These are phyloP conservation scores for Hirschfeldia incana DNA, from an alignment of 345 rosid genomes.

Conservation along the genomic window DNA sequence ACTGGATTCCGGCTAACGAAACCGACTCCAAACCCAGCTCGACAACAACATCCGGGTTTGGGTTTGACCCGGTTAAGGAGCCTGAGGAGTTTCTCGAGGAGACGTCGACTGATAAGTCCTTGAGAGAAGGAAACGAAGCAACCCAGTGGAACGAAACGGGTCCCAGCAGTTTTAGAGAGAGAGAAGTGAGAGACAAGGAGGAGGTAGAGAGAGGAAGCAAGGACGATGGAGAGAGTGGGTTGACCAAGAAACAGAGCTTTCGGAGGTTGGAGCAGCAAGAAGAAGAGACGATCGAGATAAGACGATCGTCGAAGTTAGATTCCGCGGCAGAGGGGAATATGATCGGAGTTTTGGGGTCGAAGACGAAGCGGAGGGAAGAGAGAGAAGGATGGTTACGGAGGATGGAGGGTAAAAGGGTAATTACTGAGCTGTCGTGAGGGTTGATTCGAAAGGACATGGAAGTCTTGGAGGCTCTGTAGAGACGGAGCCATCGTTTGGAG, in stretches of 20 bases:
- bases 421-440: constrained; percentile 30
- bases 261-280: constrained; percentile 51
- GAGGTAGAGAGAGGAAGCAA: constrained; percentile 51
- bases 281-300: constrained; percentile 49
- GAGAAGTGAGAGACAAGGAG: constrained; percentile 57
- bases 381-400: constrained; percentile 58
- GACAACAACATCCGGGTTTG: constrained; percentile 45
- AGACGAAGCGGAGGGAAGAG: constrained; percentile 45
- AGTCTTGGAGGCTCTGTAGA: constrained; percentile 66
- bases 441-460: constrained; percentile 62
- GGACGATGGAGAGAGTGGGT: constrained; percentile 55
- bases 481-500: constrained; percentile 88
- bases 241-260: constrained; percentile 53
- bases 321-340: not conserved
- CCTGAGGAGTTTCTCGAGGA: constrained; percentile 16
- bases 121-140: constrained; percentile 53
- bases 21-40: constrained; percentile 59
- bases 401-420: constrained; percentile 52
- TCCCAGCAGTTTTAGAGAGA: constrained; percentile 49
- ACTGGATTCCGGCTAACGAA: constrained; percentile 53
- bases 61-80: constrained; percentile 24
- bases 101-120: constrained; percentile 54
- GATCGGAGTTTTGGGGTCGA: constrained; percentile 14
- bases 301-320: constrained; percentile 34
- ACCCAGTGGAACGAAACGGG: constrained; percentile 69